phyloP scores from a whole-genome alignment of 371 early-diverging fungal species.

The Choanephora cucurbitarum region DNA sequence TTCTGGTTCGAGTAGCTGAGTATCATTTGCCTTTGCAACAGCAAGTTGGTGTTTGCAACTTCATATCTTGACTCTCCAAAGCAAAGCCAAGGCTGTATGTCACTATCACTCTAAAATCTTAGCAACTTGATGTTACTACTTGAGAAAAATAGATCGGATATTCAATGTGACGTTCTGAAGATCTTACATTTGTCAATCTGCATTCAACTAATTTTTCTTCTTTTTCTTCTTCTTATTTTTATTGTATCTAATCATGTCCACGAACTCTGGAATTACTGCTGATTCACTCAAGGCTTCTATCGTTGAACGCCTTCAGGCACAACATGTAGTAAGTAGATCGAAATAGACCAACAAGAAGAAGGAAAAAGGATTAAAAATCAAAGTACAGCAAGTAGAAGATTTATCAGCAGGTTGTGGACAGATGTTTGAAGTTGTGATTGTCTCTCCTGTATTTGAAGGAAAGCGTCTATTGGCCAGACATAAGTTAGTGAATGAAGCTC shows the following conservation, averaged over 20 bases:
- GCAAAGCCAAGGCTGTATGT: too few species aligned
- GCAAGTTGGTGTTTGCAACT: too few species aligned
- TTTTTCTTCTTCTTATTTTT: slow-evolving; percentile 11
- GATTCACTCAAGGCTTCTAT: slow-evolving; percentile 57
- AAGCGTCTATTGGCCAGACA: slow-evolving; percentile 74
- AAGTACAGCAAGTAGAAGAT: slow-evolving; percentile 54
- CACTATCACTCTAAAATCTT: too few species aligned
- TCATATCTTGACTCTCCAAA: too few species aligned
- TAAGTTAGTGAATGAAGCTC: slow-evolving; percentile 76
- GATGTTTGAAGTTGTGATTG: slow-evolving; percentile 77
- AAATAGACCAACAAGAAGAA: too few species aligned
- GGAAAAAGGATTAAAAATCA: background rate
- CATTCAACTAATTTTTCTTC: background rate
- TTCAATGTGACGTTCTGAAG: too few species aligned
- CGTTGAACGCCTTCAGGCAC: slow-evolving; percentile 55
- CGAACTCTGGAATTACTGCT: slow-evolving; percentile 49
- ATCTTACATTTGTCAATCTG: too few species aligned
- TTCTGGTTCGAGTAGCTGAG: too few species aligned
- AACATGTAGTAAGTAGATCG: slow-evolving; percentile 56
- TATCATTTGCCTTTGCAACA: too few species aligned
- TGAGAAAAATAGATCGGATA: too few species aligned
- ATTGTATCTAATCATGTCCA: slow-evolving; percentile 17
- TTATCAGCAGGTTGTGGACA: slow-evolving; percentile 79
- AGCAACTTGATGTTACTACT: too few species aligned
- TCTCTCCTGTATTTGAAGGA: slow-evolving; percentile 71